Evolutionary conservation across 352 stramenopile species (phyloP).

Genomic region (Phytophthora hybrid): DNA sequence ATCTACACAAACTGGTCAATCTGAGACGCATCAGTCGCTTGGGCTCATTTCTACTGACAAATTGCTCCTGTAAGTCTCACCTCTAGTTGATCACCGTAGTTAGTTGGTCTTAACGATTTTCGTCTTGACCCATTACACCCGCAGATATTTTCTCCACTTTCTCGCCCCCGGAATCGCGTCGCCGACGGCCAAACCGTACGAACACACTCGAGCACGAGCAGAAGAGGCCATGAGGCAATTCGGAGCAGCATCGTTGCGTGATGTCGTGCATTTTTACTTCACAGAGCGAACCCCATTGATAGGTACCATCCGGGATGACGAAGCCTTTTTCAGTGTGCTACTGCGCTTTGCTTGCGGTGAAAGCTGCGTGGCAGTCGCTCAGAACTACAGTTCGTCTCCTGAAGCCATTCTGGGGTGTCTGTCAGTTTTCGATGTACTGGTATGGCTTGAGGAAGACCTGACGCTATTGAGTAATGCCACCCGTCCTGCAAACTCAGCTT

Average conservation of each 20-base stretch:
- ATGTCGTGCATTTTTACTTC: slow-evolving; percentile 42
- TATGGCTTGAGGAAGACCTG: slow-evolving; percentile 68
- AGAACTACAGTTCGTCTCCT: slow-evolving; percentile 20
- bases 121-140: not conserved
- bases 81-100: not conserved
- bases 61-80: slow-evolving; percentile 46
- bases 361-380: slow-evolving; percentile 50
- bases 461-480: slow-evolving; percentile 54
- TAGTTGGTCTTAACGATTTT: not conserved
- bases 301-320: slow-evolving; percentile 45
- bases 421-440: slow-evolving; percentile 52
- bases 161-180: slow-evolving; percentile 30
- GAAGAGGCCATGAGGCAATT: slow-evolving; percentile 53
- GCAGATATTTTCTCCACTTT: slow-evolving; percentile 48
- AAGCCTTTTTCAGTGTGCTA: slow-evolving; percentile 67
- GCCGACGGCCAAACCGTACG: slow-evolving; percentile 31
- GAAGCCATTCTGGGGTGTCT: slow-evolving; percentile 54
- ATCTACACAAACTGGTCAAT: slow-evolving; percentile 2
- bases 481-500: not conserved
- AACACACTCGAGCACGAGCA: slow-evolving; percentile 52
- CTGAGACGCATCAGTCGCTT: slow-evolving; percentile 25
- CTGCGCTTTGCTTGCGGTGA: slow-evolving; percentile 61
- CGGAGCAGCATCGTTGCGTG: slow-evolving; percentile 37
- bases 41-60: slow-evolving; percentile 52
- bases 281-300: slow-evolving; percentile 38